Evolutionary conservation across 345 rosid species (phyloP).

Genomic region (Eucalyptus rudis): DNA sequence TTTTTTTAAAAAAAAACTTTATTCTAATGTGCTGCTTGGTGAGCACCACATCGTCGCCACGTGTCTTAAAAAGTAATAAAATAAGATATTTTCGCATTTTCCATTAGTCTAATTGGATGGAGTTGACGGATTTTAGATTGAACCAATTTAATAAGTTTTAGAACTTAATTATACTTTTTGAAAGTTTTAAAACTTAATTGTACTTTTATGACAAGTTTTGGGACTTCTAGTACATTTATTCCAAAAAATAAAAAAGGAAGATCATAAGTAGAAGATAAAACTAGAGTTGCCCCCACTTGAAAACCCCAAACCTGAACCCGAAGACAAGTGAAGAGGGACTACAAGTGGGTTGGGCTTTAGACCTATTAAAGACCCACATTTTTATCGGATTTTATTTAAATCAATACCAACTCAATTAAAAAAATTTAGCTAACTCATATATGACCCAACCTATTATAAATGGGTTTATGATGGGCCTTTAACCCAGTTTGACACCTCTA

Average conservation of each 20-base stretch:
- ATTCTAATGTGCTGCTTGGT: background rate
- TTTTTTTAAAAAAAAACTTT: no score
- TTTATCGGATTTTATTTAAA: no score
- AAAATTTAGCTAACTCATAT: background rate
- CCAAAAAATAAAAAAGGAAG: background rate
- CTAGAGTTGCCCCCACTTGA: background rate
- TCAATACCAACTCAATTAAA: background rate
- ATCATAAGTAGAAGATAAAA: background rate
- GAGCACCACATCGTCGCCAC: background rate
- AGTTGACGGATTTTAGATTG: background rate
- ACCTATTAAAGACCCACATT: no score
- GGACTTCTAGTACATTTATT: no score
- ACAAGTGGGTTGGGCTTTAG: background rate
- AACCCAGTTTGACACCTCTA: background rate
- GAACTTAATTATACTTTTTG: fast-evolving
- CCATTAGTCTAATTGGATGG: fast-evolving
- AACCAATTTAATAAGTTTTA: no score
- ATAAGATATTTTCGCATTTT: background rate
- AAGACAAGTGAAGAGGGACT: background rate
- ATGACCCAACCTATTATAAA: background rate
- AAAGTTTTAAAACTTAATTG: no score
- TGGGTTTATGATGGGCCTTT: background rate
- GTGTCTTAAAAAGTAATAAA: background rate
- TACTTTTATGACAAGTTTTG: fast-evolving
- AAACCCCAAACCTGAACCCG: background rate